Evolutionary conservation across 441 rosid species (phyloP).

Genomic region (Erodium texanum): DNA sequence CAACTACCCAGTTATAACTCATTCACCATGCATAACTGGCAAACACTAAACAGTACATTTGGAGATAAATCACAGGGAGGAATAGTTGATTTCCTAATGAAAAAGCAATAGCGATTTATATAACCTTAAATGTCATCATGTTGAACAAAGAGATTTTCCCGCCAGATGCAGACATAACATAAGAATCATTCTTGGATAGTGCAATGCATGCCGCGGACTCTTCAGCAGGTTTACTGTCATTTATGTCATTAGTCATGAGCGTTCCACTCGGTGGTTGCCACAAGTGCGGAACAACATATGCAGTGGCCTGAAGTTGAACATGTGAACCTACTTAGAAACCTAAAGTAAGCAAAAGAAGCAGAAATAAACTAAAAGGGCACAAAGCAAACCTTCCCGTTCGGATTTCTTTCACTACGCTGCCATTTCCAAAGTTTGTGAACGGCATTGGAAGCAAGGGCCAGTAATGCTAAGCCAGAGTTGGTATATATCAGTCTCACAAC

Average conservation of each 20-base stretch:
- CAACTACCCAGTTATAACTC: constrained; percentile 8
- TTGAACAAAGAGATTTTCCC: constrained; percentile 29
- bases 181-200: constrained; percentile 77
- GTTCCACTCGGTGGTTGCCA: constrained; percentile 79
- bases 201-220: constrained; percentile 77
- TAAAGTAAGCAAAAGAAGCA: constrained; percentile 7
- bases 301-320: constrained; percentile 45
- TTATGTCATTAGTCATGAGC: constrained; percentile 59
- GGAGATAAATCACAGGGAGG: background rate
- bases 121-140: constrained; percentile 84
- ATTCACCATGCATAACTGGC: background rate
- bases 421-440: constrained; percentile 87
- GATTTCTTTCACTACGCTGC: constrained; percentile 56
- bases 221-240: constrained; percentile 61
- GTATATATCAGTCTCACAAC: constrained; percentile 65
- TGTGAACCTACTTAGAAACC: background rate
- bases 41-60: background rate
- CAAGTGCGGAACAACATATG: constrained; percentile 46
- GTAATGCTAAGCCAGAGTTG: constrained; percentile 55
- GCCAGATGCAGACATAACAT: constrained; percentile 81
- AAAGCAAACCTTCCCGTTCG: constrained; percentile 52
- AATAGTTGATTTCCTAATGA: background rate
- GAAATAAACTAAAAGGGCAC: constrained; percentile 2
- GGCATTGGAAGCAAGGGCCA: constrained; percentile 76
- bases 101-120: background rate